A percentile compares a stretch with the other conserved stretches of the same genome.
phyloP scores from a whole-genome alignment of 306 rosid species.

The Dryas drummondii region DNA sequence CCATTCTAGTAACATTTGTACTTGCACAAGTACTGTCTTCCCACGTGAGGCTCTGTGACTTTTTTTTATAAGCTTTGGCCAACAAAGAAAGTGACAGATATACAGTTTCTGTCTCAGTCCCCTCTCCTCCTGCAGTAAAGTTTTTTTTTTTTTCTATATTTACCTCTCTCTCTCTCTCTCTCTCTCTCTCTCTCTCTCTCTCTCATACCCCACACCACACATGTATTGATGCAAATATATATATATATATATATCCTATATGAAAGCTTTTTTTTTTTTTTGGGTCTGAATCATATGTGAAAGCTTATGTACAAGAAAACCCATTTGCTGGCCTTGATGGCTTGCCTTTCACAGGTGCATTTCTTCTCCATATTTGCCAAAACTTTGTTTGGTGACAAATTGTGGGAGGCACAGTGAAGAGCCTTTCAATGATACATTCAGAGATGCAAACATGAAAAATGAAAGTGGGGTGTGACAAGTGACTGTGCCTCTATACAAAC shows the following conservation, averaged over 20 bases:
- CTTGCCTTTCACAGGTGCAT: not conserved
- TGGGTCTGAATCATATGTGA: no score
- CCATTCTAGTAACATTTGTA: not conserved
- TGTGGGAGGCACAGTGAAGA: constrained; percentile 6
- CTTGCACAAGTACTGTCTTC: constrained; percentile 5
- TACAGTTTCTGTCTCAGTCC: not conserved
- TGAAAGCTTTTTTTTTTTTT: no score
- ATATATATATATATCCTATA: no score
- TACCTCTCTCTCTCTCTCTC: no score
- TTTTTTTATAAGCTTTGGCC: not conserved
- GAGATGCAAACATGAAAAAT: not conserved
- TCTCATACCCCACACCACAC: not conserved
- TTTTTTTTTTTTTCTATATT: not conserved
- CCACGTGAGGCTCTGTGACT: constrained; percentile 34
- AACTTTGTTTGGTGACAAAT: constrained; percentile 14
- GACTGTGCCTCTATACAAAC: constrained; percentile 6
- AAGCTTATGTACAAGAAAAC: no score
- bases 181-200: no score
- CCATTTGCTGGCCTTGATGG: no score
- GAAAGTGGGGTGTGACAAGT: constrained; percentile 11
- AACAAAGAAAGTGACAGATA: constrained; percentile 10
- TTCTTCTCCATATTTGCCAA: constrained; percentile 15
- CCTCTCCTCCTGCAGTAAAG: not conserved
- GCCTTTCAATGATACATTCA: not conserved
- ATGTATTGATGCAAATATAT: not conserved